Evolutionary conservation across 768 basidiomycete species (phyloP), one percentile per base, ranked within the genome.

Genomic region (Boletus sp.): DNA sequence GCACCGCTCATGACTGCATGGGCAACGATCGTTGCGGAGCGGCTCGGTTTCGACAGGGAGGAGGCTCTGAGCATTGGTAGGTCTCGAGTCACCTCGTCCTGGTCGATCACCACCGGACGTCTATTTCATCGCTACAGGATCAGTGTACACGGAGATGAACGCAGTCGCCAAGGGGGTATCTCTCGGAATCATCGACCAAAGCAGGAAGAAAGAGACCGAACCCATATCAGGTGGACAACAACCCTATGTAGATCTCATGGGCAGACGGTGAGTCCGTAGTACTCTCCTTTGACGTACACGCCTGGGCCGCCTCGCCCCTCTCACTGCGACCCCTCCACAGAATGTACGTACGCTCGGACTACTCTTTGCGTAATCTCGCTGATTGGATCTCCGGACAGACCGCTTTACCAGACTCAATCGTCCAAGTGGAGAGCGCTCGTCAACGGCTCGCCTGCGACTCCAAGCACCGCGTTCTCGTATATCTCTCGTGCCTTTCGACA

Each of bases 1-100:
- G 95, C 96, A 1, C 96, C 96, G 0, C 79, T 98, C 45, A 91
- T 98, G 90, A 94, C 87, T 54, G 93, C 90, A 2, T 98, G 96
- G 96, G 85, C 92, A 2, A 89, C 81, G 50, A 73, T 92, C 35
- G 91, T 98, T 29, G 89, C 92, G 4, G 91, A 93, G 64, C 80
- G 86, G 39, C 78, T 97, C 59, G 91, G 94, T 2, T 98, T 98
- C 71, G 81, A 85, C 50, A 78, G 88, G 56, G 86, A 92, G 65
- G 96, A 98, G 74, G 92, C 96, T 2, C 76, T 98, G 40, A 94
- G 92, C 60, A 91, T 98, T 54, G 94, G 94, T 89, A 61, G 33
- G 78, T 64, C n/a, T 40, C 28, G 42, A 29, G n/a, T 55, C 24
- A 11, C 9, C 28, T 18, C 41, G 32, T 30, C 55, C 18, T 24